A percentile compares a stretch with the other conserved stretches of the same genome.
phyloP scores from a whole-genome alignment of 2,329 filamentous ascomycete species.

The Thelonectria discophora region DNA sequence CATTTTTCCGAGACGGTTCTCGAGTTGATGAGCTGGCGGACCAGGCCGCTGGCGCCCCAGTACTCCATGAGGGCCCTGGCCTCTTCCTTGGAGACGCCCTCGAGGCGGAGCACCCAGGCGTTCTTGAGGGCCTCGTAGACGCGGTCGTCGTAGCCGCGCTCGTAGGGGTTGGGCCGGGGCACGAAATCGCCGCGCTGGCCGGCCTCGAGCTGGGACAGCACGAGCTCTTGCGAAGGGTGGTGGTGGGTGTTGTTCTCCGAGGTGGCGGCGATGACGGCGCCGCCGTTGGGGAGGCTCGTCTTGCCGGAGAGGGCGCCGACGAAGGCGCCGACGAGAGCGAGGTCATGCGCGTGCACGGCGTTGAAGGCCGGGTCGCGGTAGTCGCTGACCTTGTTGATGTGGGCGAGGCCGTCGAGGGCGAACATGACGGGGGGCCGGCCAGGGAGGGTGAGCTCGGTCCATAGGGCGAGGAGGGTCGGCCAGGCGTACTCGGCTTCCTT shows the following conservation, averaged over 20 bases:
- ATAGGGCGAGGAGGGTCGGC: conserved; percentile 82
- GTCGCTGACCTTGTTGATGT: conserved; percentile 80
- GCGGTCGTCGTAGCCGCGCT: conserved; percentile 64
- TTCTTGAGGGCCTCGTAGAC: conserved; percentile 62
- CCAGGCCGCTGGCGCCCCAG: conserved; percentile 85
- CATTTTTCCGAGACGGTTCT: conserved; percentile 81
- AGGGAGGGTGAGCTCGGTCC: conserved; percentile 75
- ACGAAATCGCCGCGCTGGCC: conserved; percentile 48
- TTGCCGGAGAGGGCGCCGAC: conserved; percentile 73
- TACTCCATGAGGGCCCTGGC: conserved; percentile 88
- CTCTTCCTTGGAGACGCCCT: conserved; percentile 77
- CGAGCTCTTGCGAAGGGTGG: conserved; percentile 73
- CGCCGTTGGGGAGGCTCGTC: conserved; percentile 72
- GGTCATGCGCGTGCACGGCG: conserved; percentile 85
- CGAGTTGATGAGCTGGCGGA: conserved; percentile 76
- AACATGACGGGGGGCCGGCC: conserved; percentile 72
- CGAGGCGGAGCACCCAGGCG: conserved; percentile 64
- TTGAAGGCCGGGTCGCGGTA: conserved; percentile 79
- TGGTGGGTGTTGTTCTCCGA: conserved; percentile 74
- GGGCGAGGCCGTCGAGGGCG: conserved; percentile 78
- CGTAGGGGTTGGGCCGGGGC: conserved; percentile 61
- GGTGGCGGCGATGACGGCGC: conserved; percentile 78
- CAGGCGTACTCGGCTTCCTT: conserved; percentile 81
- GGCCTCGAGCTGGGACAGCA: conserved; percentile 66
- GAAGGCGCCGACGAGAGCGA: conserved; percentile 80